Conservation (phyloP, 352 stramenopile species). For the Pythium inflatum region DNA sequence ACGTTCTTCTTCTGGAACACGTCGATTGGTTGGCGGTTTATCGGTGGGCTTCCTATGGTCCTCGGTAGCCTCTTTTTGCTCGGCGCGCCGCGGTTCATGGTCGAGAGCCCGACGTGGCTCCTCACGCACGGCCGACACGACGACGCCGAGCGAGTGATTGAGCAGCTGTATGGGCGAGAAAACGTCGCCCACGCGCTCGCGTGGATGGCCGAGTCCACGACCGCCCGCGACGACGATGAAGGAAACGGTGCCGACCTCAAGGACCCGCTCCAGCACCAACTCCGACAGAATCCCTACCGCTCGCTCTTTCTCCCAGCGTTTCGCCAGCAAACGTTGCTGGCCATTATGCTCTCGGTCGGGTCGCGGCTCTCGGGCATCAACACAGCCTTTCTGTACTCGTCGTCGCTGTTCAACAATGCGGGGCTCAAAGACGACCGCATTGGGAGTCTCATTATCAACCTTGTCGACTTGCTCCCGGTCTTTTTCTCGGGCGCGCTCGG, state of each 20-base stretch:
- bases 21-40: conserved; percentile 55
- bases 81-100: conserved; percentile 33
- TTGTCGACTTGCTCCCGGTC: conserved; percentile 57
- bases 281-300: conserved; percentile 4
- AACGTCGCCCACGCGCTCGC: conserved; percentile 31
- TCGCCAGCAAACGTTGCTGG: conserved; percentile 46
- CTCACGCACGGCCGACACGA: conserved; percentile 34
- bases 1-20: conserved; percentile 63
- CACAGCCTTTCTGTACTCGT: conserved; percentile 76
- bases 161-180: conserved; percentile 28
- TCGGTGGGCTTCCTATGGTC: conserved; percentile 53
- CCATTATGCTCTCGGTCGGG: conserved; percentile 44
- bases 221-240: background rate
- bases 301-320: conserved; percentile 34
- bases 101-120: conserved; percentile 40
- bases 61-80: conserved; percentile 52
- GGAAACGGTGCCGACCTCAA: background rate
- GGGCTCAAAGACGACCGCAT: conserved; percentile 60
- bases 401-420: conserved; percentile 56
- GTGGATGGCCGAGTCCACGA: conserved; percentile 22
- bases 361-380: conserved; percentile 74
- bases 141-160: conserved; percentile 32
- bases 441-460: conserved; percentile 56
- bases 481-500: conserved; percentile 49
- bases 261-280: background rate